These are phyloP conservation scores for Pythium folliculosum DNA, from an alignment of 352 stramenopile genomes.

Conservation along the genomic window DNA sequence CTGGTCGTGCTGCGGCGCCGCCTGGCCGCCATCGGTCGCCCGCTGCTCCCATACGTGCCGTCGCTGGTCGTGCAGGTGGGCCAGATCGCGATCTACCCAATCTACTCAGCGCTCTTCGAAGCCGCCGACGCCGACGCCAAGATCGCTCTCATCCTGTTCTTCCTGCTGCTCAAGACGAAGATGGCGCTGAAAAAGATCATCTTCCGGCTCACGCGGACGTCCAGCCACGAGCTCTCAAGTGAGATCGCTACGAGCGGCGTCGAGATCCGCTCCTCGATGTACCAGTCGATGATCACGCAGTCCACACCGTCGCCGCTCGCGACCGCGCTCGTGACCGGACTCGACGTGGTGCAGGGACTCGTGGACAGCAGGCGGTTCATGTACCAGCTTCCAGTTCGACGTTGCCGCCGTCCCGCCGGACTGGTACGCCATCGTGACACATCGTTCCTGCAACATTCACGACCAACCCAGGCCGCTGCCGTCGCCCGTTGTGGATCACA, in stretches of 20 bases:
- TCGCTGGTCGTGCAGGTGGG: neutral
- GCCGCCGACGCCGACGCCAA: neutral
- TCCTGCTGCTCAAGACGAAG: constrained; percentile 2
- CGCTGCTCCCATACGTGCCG: neutral
- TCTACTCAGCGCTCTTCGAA: neutral
- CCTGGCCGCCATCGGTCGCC: neutral
- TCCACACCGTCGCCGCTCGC: neutral
- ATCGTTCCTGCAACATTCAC: too few species aligned
- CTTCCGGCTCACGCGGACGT: neutral
- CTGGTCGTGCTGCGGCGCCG: neutral
- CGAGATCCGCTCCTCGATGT: constrained; percentile 3
- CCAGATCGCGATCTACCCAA: neutral
- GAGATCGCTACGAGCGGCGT: neutral
- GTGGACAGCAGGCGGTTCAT: too few species aligned
- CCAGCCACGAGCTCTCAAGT: neutral
- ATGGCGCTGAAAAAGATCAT: neutral
- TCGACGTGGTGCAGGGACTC: neutral
- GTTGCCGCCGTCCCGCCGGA: too few species aligned
- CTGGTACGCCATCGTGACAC: too few species aligned
- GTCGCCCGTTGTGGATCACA: too few species aligned
- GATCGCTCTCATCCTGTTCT: neutral
- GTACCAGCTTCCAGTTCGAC: too few species aligned
- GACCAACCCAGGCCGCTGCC: too few species aligned
- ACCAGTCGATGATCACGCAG: constrained; percentile 1
- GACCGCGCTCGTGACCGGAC: neutral